Evolutionary conservation across 768 basidiomycete species (phyloP), one percentile per base, ranked within the genome.

Genomic region (Suillus hirtellus): DNA sequence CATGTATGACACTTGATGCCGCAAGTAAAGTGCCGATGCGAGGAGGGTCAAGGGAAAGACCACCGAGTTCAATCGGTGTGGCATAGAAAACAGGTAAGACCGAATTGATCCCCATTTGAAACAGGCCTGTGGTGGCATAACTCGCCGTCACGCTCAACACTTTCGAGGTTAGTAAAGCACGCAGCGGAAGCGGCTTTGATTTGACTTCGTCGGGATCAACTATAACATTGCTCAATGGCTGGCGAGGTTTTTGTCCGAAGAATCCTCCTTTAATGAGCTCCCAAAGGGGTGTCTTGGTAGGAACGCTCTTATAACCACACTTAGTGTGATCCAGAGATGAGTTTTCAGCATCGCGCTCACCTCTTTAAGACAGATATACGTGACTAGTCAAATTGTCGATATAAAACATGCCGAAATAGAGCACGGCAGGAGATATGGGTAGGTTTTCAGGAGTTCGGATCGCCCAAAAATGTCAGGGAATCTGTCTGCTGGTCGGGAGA

Each of bases 361-460:
- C 78, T 91, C 89, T 66, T 82, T 82, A 46, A 91, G 73, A 69
- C 80, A 85, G 10, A 84, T 44, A 49, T 79, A 72, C 0, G 82
- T 78, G 7, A 86, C 71, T 19, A 84, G 44, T 80, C 81, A 85
- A 11, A 81, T 82, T 14, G 86, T 9, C 8, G 74, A 72, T 1
- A 85, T 78, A 68, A 86, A 81, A 1, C 81, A 82, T 1, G 86
- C 87, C 3, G 87, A 77, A 19, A 89, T 81, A 17, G 86, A 80
- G 68, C 89, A 90, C 0, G 89, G 84, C 17, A 91, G 78, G 70
- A 90, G 89, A 73, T 93, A 92, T 0, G 91, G 89, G 72, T 88
- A 88, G 59, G 80, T 70, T 66, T 79, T 81, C 81, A 87, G 82
- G 67, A 93, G 89, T 14, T 67, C 65, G 3, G 77, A 79, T 38